Base-by-base conservation (phyloP, 495 filamentous ascomycete genomes). In the Penicillium parvum region DNA sequence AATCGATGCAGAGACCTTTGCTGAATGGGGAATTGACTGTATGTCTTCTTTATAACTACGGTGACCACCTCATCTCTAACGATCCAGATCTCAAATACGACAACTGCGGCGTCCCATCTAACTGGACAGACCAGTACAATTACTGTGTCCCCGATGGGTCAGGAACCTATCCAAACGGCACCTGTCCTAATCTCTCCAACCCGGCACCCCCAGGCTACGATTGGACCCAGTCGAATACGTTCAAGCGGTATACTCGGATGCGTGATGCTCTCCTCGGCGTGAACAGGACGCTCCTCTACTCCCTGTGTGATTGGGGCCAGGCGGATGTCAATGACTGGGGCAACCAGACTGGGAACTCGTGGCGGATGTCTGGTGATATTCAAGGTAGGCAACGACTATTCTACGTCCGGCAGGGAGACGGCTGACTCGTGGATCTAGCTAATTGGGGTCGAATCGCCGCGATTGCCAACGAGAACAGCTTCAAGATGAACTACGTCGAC, bases 1-100 rank as follows among this genome's bases (percentile, higher is more conserved):
- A 2, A 68, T 77, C 5, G 84, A 87, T 61, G 84, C 81, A 0
- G 42, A 71, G 19, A 68, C 77, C 0, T 83, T 78, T 49, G 79
- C 78, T 1, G 69, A 71, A 10, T 87, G 83, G 82, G 81, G 76
- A 0, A 73, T 86, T 27, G 82, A 85, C 55, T 85, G 64, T 69
- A 51, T 40, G 67, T 63, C 25, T 12, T 3, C 18, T 2, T 18
- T 23, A 15, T 18, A 1, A 1, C 3, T 11, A n/a, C 6, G 5
- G 5, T 7, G 9, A 14, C 7, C 14, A 27, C 22, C 12, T 16
- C 12, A n/a, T n/a, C n/a, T 28, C 18, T 16, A 7, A 47, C 37
- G 32, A 11, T 7, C 4, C 23, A 76, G 73, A 85, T 45, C 63
- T 84, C 22, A 86, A 88, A 62, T 86, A 87, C 47, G 84, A 88